phyloP scores from a whole-genome alignment of 1,284 basidiomycete genomes.

The Irpex sp. region DNA sequence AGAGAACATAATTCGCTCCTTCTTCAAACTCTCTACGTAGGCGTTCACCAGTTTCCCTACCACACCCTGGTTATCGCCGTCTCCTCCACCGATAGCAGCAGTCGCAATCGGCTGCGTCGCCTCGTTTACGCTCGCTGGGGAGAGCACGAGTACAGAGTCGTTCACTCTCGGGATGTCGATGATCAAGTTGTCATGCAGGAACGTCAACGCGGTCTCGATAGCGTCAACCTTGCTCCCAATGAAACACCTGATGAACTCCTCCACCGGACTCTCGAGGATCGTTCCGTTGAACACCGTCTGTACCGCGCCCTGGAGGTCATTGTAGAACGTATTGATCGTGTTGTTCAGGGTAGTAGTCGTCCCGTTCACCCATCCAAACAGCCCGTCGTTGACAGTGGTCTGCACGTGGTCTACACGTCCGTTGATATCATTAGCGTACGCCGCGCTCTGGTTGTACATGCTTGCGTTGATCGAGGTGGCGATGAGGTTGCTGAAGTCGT shows the following conservation, averaged over 20 bases:
- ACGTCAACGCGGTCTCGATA: slow-evolving; percentile 86
- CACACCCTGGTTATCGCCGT: slow-evolving; percentile 56
- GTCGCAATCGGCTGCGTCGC: slow-evolving; percentile 74
- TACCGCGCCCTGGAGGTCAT: slow-evolving; percentile 69
- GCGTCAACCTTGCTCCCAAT: slow-evolving; percentile 87
- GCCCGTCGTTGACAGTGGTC: slow-evolving; percentile 74
- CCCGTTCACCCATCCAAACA: slow-evolving; percentile 94
- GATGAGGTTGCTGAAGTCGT: slow-evolving; percentile 70
- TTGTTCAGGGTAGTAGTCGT: slow-evolving; percentile 86
- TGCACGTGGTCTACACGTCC: slow-evolving; percentile 66
- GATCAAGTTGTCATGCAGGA: slow-evolving; percentile 85
- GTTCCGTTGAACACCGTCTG: slow-evolving; percentile 77
- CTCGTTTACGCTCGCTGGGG: slow-evolving; percentile 65
- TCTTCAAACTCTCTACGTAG: slow-evolving; percentile 71
- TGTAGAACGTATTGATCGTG: slow-evolving; percentile 73
- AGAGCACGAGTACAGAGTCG: slow-evolving; percentile 72
- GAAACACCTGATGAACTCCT: slow-evolving; percentile 86
- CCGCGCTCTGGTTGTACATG: slow-evolving; percentile 75
- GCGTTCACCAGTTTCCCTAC: slow-evolving; percentile 70
- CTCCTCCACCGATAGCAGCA: slow-evolving; percentile 71
- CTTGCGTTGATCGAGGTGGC: slow-evolving; percentile 75
- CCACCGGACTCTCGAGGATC: slow-evolving; percentile 76
- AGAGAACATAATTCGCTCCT: slow-evolving; percentile 80
- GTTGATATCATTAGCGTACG: slow-evolving; percentile 80
- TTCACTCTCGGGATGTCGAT: slow-evolving; percentile 77